Base-by-base conservation (phyloP, 1,284 basidiomycete genomes). In the Pascua sp. region DNA sequence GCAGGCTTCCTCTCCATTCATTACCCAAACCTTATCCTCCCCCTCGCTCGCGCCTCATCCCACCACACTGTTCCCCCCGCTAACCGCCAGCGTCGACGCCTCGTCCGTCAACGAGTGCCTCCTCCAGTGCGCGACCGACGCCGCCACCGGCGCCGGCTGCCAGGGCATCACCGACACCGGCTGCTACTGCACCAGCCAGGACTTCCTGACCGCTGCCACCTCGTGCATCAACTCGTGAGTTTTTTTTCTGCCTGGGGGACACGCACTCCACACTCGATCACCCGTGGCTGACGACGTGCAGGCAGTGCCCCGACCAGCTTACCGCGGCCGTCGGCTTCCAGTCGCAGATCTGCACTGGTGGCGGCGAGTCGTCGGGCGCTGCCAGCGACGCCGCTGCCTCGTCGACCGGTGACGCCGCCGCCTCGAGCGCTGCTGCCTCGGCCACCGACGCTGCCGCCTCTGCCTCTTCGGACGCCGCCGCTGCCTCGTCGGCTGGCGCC, bases 281-380 rank as follows among this genome's bases (percentile, higher is more conserved):
- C n/a, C n/a, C n/a, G 11, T 32, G 16, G 39, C 44, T 42, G 32
- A 56, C 55, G n/a, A 37, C 8, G 24, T 42, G 32, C 42, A 42
- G 38, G 36, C 41, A 48, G 46, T 49, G 43, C 56, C 47, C 47
- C 37, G 47, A 50, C 57, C 48, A 50, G 52, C 40, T 36, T 15
- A 13, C 18, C 11, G 42, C 47, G 17, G 44, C 36, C 15, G 4
- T 42, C n/a, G 49, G 17, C 49, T 49, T 51, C 52, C 49, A 47
- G 41, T 2, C 17, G 15, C 40, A 47, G 40, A 37, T 47, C 38
- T 52, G 56, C 42, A 38, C 18, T n/a, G 51, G 47, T 17, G 46
- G 15, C 41, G 52, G 17, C 17, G 38, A 8, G 24, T 32, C 24
- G 24, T 32, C 24, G 24, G 24, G 4, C 24, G 24, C 24, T 7